Base-by-base conservation (phyloP, 2,329 filamentous ascomycete genomes). In the Trichoderma atrobrunneum region DNA sequence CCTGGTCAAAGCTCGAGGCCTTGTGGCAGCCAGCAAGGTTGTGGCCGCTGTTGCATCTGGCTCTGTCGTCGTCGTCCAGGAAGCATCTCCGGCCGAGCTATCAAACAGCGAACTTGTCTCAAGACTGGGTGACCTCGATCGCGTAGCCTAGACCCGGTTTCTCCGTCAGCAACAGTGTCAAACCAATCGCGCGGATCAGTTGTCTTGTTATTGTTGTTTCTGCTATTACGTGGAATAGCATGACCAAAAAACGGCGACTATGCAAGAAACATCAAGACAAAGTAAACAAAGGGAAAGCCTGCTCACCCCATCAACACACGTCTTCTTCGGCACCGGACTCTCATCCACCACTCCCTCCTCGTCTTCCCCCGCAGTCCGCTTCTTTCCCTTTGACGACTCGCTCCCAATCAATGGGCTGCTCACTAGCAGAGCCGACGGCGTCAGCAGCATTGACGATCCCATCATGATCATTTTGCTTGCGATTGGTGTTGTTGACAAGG, bases 101-200 rank as follows among this genome's bases (percentile, higher is more conserved):
- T 88, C 87, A 73, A 88, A 87, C 51, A 88, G 77, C 24, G 86
- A 87, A 21, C 84, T 85, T 16, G 82, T 80, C 64, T 84, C 83
- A 5, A 85, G 83, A 12, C 84, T 81, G 6, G 77, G 74, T 48
- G 79, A 80, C 63, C 75, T 78, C 57, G 79, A 80, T 36, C 74
- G 70, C 57, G 72, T 34, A 24, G 57, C 43, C 63, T 72, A 24
- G 1, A 57, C 26, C n/a, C 7, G 36, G 36, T 5, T 8, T 30
- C 10, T 30, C 43, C 26, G 56, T 70, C 8, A 70, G 67, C 26
- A 21, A 51, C 48, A 51, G 48, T 51, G 11, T 12, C 48, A 51
- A 51, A 3, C 10, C 48, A 51, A 14, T n/a, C 48, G n/a, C n/a
- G 11, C n/a, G n/a, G n/a, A 24, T 24, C 10, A 14, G 11, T 2